These are phyloP conservation scores for Henckelia pumila DNA, from an alignment of 257 asterid species.

Conservation along the genomic window DNA sequence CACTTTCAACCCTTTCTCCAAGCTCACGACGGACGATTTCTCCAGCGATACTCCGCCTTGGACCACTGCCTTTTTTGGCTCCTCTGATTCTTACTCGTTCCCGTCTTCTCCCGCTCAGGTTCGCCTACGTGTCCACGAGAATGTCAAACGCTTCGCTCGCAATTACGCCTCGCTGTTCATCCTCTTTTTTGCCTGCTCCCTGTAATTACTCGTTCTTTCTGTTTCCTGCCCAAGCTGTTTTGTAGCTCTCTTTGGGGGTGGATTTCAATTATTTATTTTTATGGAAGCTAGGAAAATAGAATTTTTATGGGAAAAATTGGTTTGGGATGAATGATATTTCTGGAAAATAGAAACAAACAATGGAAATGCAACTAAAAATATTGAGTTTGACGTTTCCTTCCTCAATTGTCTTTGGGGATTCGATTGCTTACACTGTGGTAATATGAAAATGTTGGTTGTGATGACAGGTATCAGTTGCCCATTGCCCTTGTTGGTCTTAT, in stretches of 20 bases:
- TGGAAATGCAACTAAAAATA: background rate
- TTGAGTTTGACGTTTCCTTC: background rate
- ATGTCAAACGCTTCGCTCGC: constrained; percentile 83
- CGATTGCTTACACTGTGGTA: background rate
- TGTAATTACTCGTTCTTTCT: constrained; percentile 38
- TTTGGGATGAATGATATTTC: background rate
- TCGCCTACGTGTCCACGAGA: constrained; percentile 85
- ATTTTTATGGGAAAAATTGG: no score
- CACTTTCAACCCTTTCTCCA: constrained; percentile 79
- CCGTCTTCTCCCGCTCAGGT: constrained; percentile 87
- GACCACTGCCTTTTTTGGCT: constrained; percentile 70
- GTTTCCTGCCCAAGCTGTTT: background rate
- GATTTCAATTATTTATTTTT: background rate
- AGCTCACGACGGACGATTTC: constrained; percentile 67
- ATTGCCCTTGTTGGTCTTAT: constrained; percentile 72
- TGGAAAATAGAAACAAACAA: background rate
- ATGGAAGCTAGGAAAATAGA: background rate
- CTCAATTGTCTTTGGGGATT: background rate
- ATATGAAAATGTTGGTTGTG: constrained; percentile 23
- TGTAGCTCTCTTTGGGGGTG: background rate
- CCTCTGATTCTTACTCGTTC: constrained; percentile 68
- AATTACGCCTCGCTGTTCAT: constrained; percentile 68
- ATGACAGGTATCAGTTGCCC: constrained; percentile 79
- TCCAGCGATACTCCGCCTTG: constrained; percentile 73
- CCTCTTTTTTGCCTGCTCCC: constrained; percentile 76